Evolutionary conservation across 345 rosid species (phyloP).

Genomic region (Eucalyptus fibrosa): DNA sequence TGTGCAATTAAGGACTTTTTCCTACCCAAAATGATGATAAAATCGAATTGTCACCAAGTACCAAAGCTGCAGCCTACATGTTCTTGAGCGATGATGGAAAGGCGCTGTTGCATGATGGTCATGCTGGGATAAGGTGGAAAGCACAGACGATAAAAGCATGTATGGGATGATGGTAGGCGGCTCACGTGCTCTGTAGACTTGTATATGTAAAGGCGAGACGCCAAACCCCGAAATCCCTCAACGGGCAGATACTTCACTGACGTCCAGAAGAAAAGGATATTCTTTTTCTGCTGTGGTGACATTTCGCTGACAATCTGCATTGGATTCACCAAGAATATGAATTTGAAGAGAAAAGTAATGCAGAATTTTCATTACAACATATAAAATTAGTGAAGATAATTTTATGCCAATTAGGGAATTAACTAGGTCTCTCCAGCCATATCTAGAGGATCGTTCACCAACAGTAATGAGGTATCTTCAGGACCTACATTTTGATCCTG

Average conservation of each 20-base stretch:
- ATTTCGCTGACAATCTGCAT: constrained; percentile 61
- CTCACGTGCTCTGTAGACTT: constrained; percentile 35
- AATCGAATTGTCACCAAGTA: constrained; percentile 34
- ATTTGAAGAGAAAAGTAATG: neutral
- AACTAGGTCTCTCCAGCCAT: neutral
- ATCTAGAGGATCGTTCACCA: neutral
- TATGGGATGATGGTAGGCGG: constrained; percentile 72
- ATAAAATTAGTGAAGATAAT: neutral
- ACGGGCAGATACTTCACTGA: constrained; percentile 73
- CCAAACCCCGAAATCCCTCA: constrained; percentile 86
- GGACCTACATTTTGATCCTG: neutral
- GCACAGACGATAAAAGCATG: constrained; percentile 85
- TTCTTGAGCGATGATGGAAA: constrained; percentile 57
- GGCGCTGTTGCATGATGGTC: constrained; percentile 52
- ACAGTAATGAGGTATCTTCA: neutral
- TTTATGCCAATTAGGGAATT: neutral
- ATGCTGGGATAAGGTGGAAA: constrained; percentile 58
- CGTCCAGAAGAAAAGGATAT: constrained; percentile 85
- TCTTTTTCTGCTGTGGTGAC: constrained; percentile 55
- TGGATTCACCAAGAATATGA: neutral
- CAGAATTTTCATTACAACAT: neutral
- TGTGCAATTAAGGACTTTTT: constrained; percentile 28
- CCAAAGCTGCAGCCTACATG: constrained; percentile 95
- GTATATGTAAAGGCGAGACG: constrained; percentile 58
- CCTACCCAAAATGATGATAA: neutral